phyloP scores from a whole-genome alignment of 1,139 yeast genomes.

The Taphrina deformans region DNA sequence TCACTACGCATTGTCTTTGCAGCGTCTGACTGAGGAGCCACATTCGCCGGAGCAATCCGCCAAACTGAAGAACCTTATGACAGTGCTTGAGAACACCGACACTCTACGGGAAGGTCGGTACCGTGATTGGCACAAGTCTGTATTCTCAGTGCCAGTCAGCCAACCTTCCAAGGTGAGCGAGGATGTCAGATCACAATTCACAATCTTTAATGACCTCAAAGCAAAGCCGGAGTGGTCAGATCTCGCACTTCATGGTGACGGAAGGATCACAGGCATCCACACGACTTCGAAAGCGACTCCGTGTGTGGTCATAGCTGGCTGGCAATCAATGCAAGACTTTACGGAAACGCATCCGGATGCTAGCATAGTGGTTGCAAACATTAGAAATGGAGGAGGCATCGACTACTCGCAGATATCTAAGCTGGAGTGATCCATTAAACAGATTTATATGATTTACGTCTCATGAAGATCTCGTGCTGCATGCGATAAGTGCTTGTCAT shows the following conservation, averaged over 20 bases:
- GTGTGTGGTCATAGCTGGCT: neutral
- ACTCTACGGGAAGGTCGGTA: conserved; percentile 70
- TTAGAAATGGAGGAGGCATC: neutral
- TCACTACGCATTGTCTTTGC: conserved; percentile 39
- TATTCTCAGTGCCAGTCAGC: neutral
- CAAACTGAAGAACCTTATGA: conserved; percentile 44
- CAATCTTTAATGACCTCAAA: neutral
- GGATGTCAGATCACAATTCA: neutral
- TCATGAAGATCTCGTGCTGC: too few species aligned
- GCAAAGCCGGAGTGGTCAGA: conserved; percentile 9
- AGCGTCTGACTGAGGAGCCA: conserved; percentile 42
- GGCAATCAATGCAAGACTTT: neutral
- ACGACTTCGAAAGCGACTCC: neutral
- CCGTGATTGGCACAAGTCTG: conserved; percentile 43
- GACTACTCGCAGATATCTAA: neutral
- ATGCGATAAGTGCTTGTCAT: too few species aligned
- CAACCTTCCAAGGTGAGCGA: neutral
- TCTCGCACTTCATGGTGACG: neutral
- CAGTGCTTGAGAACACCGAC: conserved; percentile 58
- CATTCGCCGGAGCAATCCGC: conserved; percentile 36
- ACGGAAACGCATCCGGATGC: neutral
- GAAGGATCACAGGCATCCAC: neutral
- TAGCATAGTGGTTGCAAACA: neutral
- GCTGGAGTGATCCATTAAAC: too few species aligned
- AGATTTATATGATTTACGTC: too few species aligned